Conservation (phyloP, 2,329 filamentous ascomycete genomes). For the Triangularia setosa region DNA sequence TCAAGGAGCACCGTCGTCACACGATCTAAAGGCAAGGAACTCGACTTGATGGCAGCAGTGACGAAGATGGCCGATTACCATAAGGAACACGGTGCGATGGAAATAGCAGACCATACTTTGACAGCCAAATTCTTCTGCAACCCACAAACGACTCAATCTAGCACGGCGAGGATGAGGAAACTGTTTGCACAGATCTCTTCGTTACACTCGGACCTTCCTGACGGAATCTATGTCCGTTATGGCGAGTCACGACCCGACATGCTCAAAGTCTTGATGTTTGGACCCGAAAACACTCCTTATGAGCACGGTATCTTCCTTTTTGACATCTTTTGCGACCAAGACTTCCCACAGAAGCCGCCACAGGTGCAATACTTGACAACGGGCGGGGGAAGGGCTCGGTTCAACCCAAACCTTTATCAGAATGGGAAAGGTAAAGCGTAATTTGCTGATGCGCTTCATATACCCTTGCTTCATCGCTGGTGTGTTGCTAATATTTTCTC, state of each 20-base stretch:
- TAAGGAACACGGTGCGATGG: conserved; percentile 29
- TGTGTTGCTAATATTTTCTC: neutral
- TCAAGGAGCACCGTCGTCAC: conserved; percentile 15
- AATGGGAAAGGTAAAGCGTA: conserved; percentile 41
- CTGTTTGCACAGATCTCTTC: conserved; percentile 44
- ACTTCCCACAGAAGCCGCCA: conserved; percentile 43
- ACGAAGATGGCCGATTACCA: neutral
- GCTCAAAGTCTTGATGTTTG: conserved; percentile 49
- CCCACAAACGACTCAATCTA: conserved; percentile 9
- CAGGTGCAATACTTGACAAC: conserved; percentile 43
- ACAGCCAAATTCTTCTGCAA: conserved; percentile 28
- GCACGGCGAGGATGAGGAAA: conserved; percentile 41
- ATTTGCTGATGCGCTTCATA: neutral
- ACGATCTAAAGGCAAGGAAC: neutral
- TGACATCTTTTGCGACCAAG: conserved; percentile 41
- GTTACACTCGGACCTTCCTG: conserved; percentile 44
- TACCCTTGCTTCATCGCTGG: neutral
- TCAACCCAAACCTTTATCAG: conserved; percentile 51
- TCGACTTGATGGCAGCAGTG: neutral
- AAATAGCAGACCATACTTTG: conserved; percentile 36
- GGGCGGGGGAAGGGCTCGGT: conserved; percentile 34
- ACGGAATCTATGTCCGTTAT: conserved; percentile 49
- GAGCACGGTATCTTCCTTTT: conserved; percentile 54
- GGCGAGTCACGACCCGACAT: conserved; percentile 43
- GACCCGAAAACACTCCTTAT: conserved; percentile 49